Percentiles rank a stretch among this genome's conserved stretches.
Conservation (phyloP, 2,329 filamentous ascomycete species). For the Pseudogymnoascus destructans region DNA sequence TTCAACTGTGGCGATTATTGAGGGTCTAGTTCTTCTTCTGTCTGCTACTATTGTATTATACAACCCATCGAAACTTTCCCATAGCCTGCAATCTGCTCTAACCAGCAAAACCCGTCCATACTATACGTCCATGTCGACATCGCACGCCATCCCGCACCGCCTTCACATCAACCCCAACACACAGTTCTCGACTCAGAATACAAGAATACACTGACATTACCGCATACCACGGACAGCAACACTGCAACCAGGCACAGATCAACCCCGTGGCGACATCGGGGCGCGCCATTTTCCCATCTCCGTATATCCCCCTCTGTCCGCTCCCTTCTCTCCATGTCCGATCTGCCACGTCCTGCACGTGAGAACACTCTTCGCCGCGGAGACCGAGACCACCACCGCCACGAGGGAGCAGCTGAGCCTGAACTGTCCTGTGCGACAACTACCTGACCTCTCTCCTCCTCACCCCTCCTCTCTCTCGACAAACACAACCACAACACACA, state of each 20-base stretch:
- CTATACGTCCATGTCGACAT: slow-evolving; percentile 2
- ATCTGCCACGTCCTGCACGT: not conserved
- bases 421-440: not conserved
- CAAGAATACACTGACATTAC: not conserved
- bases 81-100: not conserved
- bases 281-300: not conserved
- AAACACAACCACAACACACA: not conserved
- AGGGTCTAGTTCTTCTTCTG: not conserved
- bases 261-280: not conserved
- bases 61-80: not conserved
- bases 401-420: not conserved
- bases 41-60: not conserved
- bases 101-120: not conserved
- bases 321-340: not conserved
- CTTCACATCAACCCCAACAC: not conserved
- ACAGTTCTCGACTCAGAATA: not conserved
- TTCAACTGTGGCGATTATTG: not conserved
- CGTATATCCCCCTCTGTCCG: not conserved
- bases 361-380: not conserved
- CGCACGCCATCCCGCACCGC: not conserved
- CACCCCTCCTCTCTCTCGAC: not conserved
- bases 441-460: not conserved
- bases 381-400: not conserved
- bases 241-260: not conserved
- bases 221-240: not conserved